Base-by-base conservation (phyloP, 1,284 basidiomycete genomes). In the Ceratobasidium sp. region DNA sequence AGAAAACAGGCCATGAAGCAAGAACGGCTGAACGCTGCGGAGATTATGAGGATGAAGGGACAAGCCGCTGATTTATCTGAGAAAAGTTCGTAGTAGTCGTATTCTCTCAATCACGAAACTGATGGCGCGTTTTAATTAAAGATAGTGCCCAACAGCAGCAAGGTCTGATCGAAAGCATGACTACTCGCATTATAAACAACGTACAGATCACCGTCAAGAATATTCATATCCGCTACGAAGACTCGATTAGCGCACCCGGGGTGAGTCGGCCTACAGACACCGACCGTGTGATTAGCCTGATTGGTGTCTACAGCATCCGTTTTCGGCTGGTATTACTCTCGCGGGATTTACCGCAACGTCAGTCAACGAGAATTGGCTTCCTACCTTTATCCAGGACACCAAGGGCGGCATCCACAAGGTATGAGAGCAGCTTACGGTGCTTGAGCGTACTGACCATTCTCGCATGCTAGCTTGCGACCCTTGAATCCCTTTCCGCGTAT, bases 211-310 rank as follows among this genome's bases (percentile, higher is more conserved):
- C 95, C 19, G 91, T 99, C 76, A 94, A 93, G 84, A 96, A 97
- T 79, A 94, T 99, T 64, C 97, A 99, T 81, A 85, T 99, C 67
- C 93, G 98, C 63, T 99, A 99, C 80, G 98, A 99, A 83, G 98
- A 99, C 83, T 92, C 91, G 67, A 84, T 97, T 77, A 98, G 95
- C 77, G 95, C 96, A 47, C 97, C 97, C 29, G 95, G 94, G 44
- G 95, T 95, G 82, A 80, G 84, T 88, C 48, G 19, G 24, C 64
- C 36, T 14, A 50, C 66, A 51, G 27, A 8, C 60, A 31, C 48
- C 31, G 8, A 17, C 41, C 11, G 36, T 50, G 15, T 22, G 44
- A 33, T 60, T 66, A 72, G 67, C 48, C n/a, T 27, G 27, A 44
- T 22, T 8, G 9, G 27, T 51, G 47, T 36, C 27, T 36, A 1